These are phyloP conservation scores for Puccinia polysora DNA, from an alignment of 1,284 basidiomycete genomes.

Conservation along the genomic window DNA sequence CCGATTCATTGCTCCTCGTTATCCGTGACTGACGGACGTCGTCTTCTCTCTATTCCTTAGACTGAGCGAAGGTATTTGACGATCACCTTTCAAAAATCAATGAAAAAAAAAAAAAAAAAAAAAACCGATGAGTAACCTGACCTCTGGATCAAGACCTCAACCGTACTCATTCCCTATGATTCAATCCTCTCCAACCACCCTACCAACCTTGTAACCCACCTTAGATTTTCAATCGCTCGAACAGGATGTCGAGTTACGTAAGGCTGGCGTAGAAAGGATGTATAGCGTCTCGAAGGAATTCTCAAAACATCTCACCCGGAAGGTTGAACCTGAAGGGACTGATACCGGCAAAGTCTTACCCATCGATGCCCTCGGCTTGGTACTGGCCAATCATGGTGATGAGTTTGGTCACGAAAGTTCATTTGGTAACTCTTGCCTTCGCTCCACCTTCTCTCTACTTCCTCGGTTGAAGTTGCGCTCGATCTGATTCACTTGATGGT, in stretches of 20 bases:
- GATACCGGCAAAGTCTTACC: conserved; percentile 44
- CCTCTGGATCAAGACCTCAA: no score
- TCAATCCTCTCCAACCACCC: background rate
- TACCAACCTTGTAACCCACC: background rate
- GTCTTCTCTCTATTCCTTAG: no score
- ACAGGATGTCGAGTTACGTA: conserved; percentile 42
- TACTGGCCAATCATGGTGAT: conserved; percentile 41
- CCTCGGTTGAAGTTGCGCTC: background rate
- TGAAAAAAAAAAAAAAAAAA: no score
- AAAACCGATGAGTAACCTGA: no score
- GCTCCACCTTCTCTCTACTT: background rate
- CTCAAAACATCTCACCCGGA: conserved; percentile 42
- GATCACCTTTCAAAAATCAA: no score
- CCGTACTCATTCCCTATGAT: no score
- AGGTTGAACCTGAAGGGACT: conserved; percentile 36
- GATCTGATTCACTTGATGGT: background rate
- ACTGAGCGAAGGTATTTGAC: conserved; percentile 23
- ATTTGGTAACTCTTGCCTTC: conserved; percentile 30
- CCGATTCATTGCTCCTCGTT: no score
- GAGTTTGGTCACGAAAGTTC: conserved; percentile 42
- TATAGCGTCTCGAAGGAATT: conserved; percentile 42
- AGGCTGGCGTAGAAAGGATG: conserved; percentile 37
- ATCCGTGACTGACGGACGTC: no score
- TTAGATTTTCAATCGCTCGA: conserved; percentile 42
- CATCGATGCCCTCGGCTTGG: conserved; percentile 42